Evolutionary conservation across 352 stramenopile species (phyloP).

Genomic region (Globisporangium iwayamae): DNA sequence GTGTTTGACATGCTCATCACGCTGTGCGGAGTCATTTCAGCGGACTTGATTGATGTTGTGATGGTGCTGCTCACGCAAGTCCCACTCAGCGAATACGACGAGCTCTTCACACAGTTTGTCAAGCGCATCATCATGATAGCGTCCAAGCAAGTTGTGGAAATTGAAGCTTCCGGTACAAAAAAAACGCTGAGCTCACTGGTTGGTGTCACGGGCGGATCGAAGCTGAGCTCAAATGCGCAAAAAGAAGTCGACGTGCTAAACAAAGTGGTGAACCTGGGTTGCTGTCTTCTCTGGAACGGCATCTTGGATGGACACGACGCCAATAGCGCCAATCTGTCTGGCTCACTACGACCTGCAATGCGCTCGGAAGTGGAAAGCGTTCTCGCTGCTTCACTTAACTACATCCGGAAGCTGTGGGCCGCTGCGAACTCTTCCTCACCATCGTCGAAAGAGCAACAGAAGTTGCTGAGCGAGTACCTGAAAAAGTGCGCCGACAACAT

Average conservation of each 20-base stretch:
- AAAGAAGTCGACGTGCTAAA: slow-evolving; percentile 70
- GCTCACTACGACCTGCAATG: slow-evolving; percentile 29
- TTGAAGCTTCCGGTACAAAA: slow-evolving; percentile 61
- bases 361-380: slow-evolving; percentile 48
- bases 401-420: slow-evolving; percentile 65
- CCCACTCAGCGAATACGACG: slow-evolving; percentile 64
- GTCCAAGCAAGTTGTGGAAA: slow-evolving; percentile 65
- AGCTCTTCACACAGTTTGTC: slow-evolving; percentile 74
- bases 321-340: slow-evolving; percentile 16
- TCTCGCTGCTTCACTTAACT: slow-evolving; percentile 69
- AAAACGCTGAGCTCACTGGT: slow-evolving; percentile 70
- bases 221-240: slow-evolving; percentile 39
- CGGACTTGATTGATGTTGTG: slow-evolving; percentile 75
- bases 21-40: slow-evolving; percentile 59
- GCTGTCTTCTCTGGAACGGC: slow-evolving; percentile 79
- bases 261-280: slow-evolving; percentile 70
- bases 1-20: slow-evolving; percentile 74
- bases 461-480: slow-evolving; percentile 69
- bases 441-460: slow-evolving; percentile 67
- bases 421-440: slow-evolving; percentile 36
- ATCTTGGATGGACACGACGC: slow-evolving; percentile 34
- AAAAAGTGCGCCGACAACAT: slow-evolving; percentile 74
- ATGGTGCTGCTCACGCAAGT: slow-evolving; percentile 76
- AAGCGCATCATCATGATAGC: slow-evolving; percentile 72
- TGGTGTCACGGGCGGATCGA: slow-evolving; percentile 47